Evolutionary conservation across 2,329 filamentous ascomycete species (phyloP).

Genomic region (Ciborinia camelliae): DNA sequence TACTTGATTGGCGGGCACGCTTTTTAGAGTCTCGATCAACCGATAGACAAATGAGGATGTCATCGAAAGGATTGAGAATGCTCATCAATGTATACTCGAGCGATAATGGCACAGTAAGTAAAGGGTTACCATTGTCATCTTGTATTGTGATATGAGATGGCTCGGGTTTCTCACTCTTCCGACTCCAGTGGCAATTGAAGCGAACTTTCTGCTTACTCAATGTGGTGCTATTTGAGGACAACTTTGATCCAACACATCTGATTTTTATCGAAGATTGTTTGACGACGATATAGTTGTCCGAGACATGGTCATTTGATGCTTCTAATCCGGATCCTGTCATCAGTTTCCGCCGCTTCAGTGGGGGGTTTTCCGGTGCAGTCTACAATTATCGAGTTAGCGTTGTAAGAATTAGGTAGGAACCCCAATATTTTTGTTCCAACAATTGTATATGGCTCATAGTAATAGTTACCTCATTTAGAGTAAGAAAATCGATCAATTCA

Average conservation of each 20-base stretch:
- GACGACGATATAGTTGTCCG: constrained; percentile 30
- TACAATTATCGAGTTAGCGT: not conserved
- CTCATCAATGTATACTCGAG: not conserved
- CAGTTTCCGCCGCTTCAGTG: constrained; percentile 30
- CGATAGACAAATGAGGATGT: constrained; percentile 29
- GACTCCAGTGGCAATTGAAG: constrained; percentile 25
- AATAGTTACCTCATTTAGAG: not conserved
- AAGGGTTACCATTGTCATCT: constrained; percentile 22
- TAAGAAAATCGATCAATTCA: constrained; percentile 1
- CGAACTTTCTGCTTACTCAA: constrained; percentile 25
- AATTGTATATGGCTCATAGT: not conserved
- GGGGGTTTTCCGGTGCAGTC: constrained; percentile 23
- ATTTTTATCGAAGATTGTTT: constrained; percentile 30
- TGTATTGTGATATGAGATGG: constrained; percentile 29
- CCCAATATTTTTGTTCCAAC: not conserved
- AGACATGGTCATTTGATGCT: constrained; percentile 16
- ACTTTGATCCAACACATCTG: constrained; percentile 24
- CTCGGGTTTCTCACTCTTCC: not conserved
- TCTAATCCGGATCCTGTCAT: not conserved
- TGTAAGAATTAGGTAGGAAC: not conserved
- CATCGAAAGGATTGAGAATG: constrained; percentile 20
- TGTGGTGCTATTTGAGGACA: constrained; percentile 10
- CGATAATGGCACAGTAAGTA: constrained; percentile 26
- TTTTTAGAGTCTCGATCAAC: constrained; percentile 29
- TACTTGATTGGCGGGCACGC: constrained; percentile 27